Evolutionary conservation across 2,329 filamentous ascomycete genomes (phyloP), one percentile per base, ranked within the genome.

Genomic region (Diaporthe sp.): DNA sequence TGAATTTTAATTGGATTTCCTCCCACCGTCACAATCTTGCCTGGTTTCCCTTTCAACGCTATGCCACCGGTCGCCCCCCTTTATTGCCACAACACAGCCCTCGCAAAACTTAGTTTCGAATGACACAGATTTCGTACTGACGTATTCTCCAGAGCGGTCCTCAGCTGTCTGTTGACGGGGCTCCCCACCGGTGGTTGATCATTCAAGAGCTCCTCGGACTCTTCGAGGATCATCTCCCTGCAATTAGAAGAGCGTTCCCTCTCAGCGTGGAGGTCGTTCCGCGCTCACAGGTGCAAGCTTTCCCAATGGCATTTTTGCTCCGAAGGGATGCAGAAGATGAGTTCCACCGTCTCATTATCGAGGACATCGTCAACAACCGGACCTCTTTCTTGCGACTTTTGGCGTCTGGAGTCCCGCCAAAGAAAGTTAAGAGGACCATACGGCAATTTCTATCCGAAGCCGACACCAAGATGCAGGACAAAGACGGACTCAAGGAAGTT

Each of bases 291-390:
- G 81, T 81, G 3, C n/a, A 55, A n/a, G 49, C n/a, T 0, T 93
- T 90, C 78, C 91, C 92, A 0, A 82, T 91, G 4, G 83, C 92
- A 0, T 90, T 90, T 71, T 88, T 94, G 31, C 82, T 94, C 0
- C 84, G 87, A 8, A 73, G 76, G 0, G 86, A 88, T 58, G 86
- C 86, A 0, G 88, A 90, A 46, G 83, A 88, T 4, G 83, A 82
- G 3, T 80, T 91, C 0, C 82, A 86, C 9, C 72, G 78, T 0
- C 79, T 83, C 0, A 78, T 92, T 0, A 81, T 85, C 0, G 74
- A 81, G 0, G 86, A 89, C 49, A 81, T 90, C 3, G 86, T 81
- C 53, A 75, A 80, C 5, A 84, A 84, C 0, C 61, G 72, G 2
- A 75, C 80, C 8, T 78, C 80, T 0, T 82, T 85, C 8, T 77